A percentile compares a stretch with the other conserved stretches of the same genome.
phyloP scores from a whole-genome alignment of 2,329 filamentous ascomycete species.

The Acrocalymma vagum region DNA sequence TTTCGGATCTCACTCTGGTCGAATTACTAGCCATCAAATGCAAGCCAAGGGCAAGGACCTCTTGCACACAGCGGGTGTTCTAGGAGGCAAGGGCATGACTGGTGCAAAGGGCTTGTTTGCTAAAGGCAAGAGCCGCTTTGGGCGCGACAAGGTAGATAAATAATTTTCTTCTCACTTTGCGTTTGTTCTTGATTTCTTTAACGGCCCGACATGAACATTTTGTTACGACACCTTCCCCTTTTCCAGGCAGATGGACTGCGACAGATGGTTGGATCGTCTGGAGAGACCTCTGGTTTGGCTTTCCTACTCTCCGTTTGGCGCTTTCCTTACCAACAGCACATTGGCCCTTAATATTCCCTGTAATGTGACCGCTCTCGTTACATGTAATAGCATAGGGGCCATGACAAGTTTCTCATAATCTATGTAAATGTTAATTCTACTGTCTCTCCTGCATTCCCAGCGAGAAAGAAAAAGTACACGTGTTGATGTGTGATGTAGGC shows the following conservation, averaged over 20 bases:
- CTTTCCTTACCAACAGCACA: slow-evolving; percentile 22
- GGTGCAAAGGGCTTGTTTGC: slow-evolving; percentile 91
- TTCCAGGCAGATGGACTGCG: slow-evolving; percentile 13
- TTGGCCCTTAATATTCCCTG: slow-evolving; percentile 28
- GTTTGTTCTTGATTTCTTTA: slow-evolving; percentile 20
- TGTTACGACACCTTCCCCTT: slow-evolving; percentile 15
- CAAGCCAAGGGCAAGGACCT: slow-evolving; percentile 89
- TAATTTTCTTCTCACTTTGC: slow-evolving; percentile 59
- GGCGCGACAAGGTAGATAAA: slow-evolving; percentile 85
- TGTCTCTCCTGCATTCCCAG: slow-evolving; percentile 10
- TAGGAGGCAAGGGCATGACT: slow-evolving; percentile 75
- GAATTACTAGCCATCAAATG: slow-evolving; percentile 54
- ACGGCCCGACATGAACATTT: slow-evolving; percentile 15
- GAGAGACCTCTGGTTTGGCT: slow-evolving; percentile 14
- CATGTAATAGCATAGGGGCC: slow-evolving; percentile 32
- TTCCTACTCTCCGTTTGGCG: no score
- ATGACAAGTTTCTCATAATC: slow-evolving; percentile 30
- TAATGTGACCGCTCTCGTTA: slow-evolving; percentile 18
- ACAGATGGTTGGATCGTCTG: slow-evolving; percentile 22
- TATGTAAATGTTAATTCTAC: slow-evolving; percentile 37
- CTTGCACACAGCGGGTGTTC: slow-evolving; percentile 79
- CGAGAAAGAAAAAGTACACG: slow-evolving; percentile 26
- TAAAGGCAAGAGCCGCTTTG: slow-evolving; percentile 87
- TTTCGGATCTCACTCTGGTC: slow-evolving; percentile 23
- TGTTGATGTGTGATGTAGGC: slow-evolving; percentile 48